Evolutionary conservation across 2,329 filamentous ascomycete species (phyloP), one percentile per base, ranked within the genome.

Genomic region (Aspergillus calidoustus): DNA sequence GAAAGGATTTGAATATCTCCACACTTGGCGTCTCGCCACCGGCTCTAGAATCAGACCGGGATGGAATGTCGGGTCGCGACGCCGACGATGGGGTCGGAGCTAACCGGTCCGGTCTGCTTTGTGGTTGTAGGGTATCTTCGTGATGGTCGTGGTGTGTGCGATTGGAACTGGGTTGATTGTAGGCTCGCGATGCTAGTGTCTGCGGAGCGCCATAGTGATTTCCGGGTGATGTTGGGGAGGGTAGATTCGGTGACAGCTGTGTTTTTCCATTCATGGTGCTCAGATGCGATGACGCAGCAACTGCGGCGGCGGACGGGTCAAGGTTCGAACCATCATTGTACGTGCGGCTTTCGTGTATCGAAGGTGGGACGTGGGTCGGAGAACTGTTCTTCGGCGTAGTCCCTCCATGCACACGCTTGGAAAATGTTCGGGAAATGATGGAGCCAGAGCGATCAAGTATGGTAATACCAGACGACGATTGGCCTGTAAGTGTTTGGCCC

Each of bases 1-100:
- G 89, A 85, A 99, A 99, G 1, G 92, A 96, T 77, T 99, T 99
- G 87, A 98, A 98, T 62, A 99, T 97, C 77, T 99, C 95, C 62
- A 97, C 93, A 46, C 78, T 81, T 17, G 77, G 77, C 7, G 77
- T 77, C 54, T 70, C 69, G 31, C 71, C 67, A 23, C 72, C 64
- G 0, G 69, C 65, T 60, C 72, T 64, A 28, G 74, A 74, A 17
- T 76, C 72, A 22, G 70, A 65, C 48, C 73, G 71, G 11, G 71
- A 70, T 1, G 74, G 74, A 30, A 75, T 69, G 34, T 77, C 72
- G 9, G 72, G 68, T 11, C 76, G 75, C 7, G 71, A 68, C 7
- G 65, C 64, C 63, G 68, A 72, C 22, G 68, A 73, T 54, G 69
- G 72, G 51, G 69, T 76, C 6, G 74, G 70, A 34, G 71, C 74